phyloP scores from a whole-genome alignment of 2,329 filamentous ascomycete genomes.

The Orbilia ellipsospora region DNA sequence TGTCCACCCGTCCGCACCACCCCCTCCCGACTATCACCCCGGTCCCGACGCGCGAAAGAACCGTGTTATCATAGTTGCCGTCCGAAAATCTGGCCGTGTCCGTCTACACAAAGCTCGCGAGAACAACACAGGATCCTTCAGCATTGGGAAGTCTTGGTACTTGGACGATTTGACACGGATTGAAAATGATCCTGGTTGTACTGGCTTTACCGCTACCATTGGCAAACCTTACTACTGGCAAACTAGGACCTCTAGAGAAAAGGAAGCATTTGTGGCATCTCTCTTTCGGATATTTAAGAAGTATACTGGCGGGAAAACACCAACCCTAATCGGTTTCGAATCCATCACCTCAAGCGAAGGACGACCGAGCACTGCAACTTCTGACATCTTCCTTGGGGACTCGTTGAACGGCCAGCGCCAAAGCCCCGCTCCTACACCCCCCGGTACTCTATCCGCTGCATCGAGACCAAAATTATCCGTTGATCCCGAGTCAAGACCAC shows the following conservation, averaged over 20 bases:
- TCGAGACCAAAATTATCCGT: conserved; percentile 33
- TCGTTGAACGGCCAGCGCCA: conserved; percentile 33
- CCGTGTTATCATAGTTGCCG: conserved; percentile 90
- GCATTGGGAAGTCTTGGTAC: conserved; percentile 98
- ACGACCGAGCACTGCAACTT: conserved; percentile 44
- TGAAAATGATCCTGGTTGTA: conserved; percentile 81
- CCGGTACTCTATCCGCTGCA: conserved; percentile 16
- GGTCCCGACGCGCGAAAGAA: conserved; percentile 81
- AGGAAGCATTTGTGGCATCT: conserved; percentile 98
- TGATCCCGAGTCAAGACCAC: conserved; percentile 31
- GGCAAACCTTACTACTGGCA: conserved; percentile 98
- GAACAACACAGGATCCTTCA: conserved; percentile 92
- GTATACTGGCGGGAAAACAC: conserved; percentile 87
- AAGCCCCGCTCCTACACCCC: conserved; percentile 24
- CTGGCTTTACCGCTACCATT: conserved; percentile 87
- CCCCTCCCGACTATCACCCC: conserved; percentile 78
- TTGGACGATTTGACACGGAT: conserved; percentile 87
- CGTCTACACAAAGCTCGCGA: conserved; percentile 97
- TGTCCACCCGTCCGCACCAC: conserved; percentile 81
- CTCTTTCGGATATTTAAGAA: conserved; percentile 96
- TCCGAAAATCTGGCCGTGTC: conserved; percentile 89
- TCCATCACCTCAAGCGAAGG: conserved; percentile 58
- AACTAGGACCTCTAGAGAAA: conserved; percentile 91
- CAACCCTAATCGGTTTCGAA: conserved; percentile 84
- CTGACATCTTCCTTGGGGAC: conserved; percentile 38